These are phyloP conservation scores for Schwanniomyces yamadae DNA, from an alignment of 805 yeast genomes.

Conservation along the genomic window DNA sequence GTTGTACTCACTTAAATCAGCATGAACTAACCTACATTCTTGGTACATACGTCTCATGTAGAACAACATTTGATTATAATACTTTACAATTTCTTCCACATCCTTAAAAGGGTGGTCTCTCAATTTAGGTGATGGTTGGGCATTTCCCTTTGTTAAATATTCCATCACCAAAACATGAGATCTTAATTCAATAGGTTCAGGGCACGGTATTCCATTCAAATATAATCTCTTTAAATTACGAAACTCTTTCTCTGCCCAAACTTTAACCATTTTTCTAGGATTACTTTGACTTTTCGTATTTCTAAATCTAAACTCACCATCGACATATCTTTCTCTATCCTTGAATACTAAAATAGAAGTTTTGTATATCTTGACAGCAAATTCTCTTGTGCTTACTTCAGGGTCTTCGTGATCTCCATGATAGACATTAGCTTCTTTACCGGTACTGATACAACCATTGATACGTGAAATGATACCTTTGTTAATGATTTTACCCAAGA, in stretches of 20 bases:
- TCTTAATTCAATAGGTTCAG: slow-evolving; percentile 85
- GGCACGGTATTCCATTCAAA: slow-evolving; percentile 82
- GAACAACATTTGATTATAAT: slow-evolving; percentile 75
- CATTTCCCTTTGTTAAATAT: slow-evolving; percentile 72
- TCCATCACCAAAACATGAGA: slow-evolving; percentile 95
- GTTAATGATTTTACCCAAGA: slow-evolving; percentile 76
- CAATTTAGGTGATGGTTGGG: slow-evolving; percentile 88
- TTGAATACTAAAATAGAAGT: slow-evolving; percentile 96
- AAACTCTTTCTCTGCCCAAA: slow-evolving; percentile 99
- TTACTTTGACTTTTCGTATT: slow-evolving; percentile 82
- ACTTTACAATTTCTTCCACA: slow-evolving; percentile 60
- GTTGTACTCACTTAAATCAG: slow-evolving; percentile 94
- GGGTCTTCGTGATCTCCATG: slow-evolving; percentile 61
- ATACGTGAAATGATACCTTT: slow-evolving; percentile 81
- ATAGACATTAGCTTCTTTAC: slow-evolving; percentile 98
- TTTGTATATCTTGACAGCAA: slow-evolving; percentile 91
- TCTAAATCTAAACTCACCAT: slow-evolving; percentile 92
- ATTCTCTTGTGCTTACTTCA: slow-evolving; percentile 46
- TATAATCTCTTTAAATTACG: slow-evolving; percentile 84
- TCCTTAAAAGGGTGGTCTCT: slow-evolving; percentile 77
- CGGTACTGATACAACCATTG: slow-evolving; percentile 93
- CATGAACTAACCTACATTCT: slow-evolving; percentile 88
- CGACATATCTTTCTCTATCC: slow-evolving; percentile 93
- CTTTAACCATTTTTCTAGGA: slow-evolving; percentile 94
- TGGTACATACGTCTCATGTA: slow-evolving; percentile 87